Evolutionary conservation across 2,329 filamentous ascomycete species (phyloP), one percentile per base, ranked within the genome.

Genomic region (Coleophoma crateriformis): DNA sequence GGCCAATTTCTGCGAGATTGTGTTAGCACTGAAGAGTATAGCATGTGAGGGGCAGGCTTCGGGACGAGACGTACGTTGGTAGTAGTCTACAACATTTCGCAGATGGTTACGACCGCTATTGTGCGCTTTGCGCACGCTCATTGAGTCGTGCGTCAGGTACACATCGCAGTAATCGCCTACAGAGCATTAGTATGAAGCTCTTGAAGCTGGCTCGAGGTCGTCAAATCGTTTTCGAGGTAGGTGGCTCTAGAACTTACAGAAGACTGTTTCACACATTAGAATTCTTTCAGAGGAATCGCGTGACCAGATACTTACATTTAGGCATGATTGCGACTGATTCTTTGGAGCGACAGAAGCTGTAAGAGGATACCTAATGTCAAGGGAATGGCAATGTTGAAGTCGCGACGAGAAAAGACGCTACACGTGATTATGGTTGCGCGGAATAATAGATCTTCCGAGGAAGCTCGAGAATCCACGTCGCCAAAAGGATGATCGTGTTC

Each of bases 131-230:
- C 94, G 91, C 72, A 99, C 94, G 73, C 90, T 96, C 92, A 97
- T 97, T 42, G 90, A 96, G 79, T 99, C 94, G 80, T 99, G 94
- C 60, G 94, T 99, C 62, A 99, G 87, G 80, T 99, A 99, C 71
- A 99, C 94, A 87, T 99, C 94, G 81, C 94, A 99, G 73, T 99
- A 99, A 71, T 99, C 94, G 79, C 91, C 71, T 78, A 54, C 53
- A 63, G 47, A 64, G 58, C 52, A 50, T 59, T 46, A 61, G 57
- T 55, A 51, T 46, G 19, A 47, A 45, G 13, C 44, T 44, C 44
- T 50, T 45, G 41, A 50, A 33, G 43, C 42, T 27, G 20, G 47
- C 11, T 46, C 38, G 39, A 15, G 22, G 42, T 54, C 53, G 53
- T 27, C 12, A 44, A 27, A 33, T 19, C 19, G 38, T 10, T 20